These are phyloP conservation scores for Oryza meridionalis DNA, from an alignment of 176 grass and related monocot genomes.

Conservation along the genomic window DNA sequence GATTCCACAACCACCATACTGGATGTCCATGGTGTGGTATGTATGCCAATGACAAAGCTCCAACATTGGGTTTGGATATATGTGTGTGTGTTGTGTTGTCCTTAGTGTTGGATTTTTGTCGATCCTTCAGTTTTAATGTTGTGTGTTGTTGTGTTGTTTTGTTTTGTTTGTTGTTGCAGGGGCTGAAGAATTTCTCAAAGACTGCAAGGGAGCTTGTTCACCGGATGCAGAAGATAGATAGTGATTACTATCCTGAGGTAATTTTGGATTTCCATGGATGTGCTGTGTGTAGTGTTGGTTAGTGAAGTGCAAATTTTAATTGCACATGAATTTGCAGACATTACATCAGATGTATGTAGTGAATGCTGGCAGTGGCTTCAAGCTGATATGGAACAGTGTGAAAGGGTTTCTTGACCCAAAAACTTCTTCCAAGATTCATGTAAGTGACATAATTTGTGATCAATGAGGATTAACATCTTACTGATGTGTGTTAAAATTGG, in stretches of 20 bases:
- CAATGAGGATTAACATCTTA: neutral
- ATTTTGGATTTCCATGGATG: neutral
- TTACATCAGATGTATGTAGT: conserved; percentile 95
- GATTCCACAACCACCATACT: conserved; percentile 69
- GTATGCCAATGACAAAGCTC: conserved; percentile 27
- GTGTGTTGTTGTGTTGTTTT: conserved; percentile 25
- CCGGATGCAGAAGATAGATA: conserved; percentile 49
- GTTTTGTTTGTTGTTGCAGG: conserved; percentile 43
- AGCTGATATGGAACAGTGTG: conserved; percentile 83
- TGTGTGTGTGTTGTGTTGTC: neutral
- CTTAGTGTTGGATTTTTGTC: neutral
- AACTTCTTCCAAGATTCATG: conserved; percentile 93
- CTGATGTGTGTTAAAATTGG: neutral
- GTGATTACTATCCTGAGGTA: conserved; percentile 90
- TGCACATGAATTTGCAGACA: conserved; percentile 57
- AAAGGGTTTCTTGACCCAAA: conserved; percentile 92
- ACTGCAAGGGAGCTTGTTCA: conserved; percentile 18
- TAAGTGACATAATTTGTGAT: conserved; percentile 39
- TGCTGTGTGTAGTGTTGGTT: neutral
- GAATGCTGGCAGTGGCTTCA: conserved; percentile 82
- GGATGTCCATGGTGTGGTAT: conserved; percentile 77
- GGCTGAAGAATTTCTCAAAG: conserved; percentile 86
- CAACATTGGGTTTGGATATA: neutral
- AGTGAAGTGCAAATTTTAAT: conserved; percentile 1
- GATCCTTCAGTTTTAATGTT: neutral